phyloP scores from a whole-genome alignment of 2,329 filamentous ascomycete genomes.

The Fusarium vanettenii region DNA sequence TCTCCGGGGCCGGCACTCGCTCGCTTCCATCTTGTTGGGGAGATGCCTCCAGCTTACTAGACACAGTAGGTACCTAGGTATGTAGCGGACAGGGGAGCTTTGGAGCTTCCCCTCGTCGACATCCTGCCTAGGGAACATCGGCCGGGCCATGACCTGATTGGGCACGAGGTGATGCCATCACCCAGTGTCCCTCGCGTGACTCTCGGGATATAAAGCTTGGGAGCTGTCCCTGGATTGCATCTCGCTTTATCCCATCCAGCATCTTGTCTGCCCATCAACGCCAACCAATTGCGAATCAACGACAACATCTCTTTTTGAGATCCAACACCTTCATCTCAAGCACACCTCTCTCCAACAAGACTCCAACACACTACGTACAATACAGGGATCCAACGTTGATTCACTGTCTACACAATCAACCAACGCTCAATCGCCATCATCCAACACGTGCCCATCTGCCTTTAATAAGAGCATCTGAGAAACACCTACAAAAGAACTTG shows the following conservation, averaged over 20 bases:
- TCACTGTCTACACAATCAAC: neutral
- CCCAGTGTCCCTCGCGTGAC: conserved; percentile 41
- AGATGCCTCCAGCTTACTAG: no score
- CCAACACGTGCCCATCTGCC: conserved; percentile 2
- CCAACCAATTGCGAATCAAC: neutral
- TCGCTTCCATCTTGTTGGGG: conserved; percentile 7
- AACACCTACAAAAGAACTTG: conserved; percentile 6
- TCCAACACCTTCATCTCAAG: neutral
- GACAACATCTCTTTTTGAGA: conserved; percentile 1
- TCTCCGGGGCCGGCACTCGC: neutral
- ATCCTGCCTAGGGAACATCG: conserved; percentile 13
- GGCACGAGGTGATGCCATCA: conserved; percentile 43
- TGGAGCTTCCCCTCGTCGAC: neutral
- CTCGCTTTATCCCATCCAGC: conserved; percentile 6
- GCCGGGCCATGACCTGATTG: conserved; percentile 44
- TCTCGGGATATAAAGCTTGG: conserved; percentile 41
- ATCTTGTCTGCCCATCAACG: conserved; percentile 9
- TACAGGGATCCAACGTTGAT: neutral
- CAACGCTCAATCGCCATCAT: neutral
- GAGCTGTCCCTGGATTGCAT: conserved; percentile 11
- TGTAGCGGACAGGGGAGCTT: neutral
- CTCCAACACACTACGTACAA: neutral
- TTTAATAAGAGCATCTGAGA: conserved; percentile 3
- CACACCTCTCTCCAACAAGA: conserved; percentile 7
- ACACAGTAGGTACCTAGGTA: neutral